Evolutionary conservation across 148 eudicot species (phyloP).

Genomic region (Vaccinium vitisidaea): DNA sequence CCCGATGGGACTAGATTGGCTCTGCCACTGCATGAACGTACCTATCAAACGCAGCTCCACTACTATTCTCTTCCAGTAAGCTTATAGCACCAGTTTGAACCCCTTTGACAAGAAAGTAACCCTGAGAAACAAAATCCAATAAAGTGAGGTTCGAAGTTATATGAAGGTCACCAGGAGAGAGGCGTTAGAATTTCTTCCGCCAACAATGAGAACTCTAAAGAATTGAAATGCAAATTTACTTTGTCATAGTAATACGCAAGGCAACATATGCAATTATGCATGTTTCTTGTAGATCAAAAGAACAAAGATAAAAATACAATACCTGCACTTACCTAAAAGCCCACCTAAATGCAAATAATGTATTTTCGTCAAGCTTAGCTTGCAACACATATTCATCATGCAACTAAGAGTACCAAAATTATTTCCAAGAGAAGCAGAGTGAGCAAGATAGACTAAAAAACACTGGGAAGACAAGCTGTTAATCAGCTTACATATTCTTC

Average conservation of each 20-base stretch:
- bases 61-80: constrained; percentile 8
- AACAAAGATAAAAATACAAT: no score
- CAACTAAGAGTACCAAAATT: background rate
- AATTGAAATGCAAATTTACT: background rate
- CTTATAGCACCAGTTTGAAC: constrained; percentile 24
- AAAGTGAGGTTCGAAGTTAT: background rate
- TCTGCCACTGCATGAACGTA: background rate
- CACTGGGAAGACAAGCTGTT: background rate
- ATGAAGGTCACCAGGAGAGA: background rate
- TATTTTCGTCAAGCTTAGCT: background rate
- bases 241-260: background rate
- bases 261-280: background rate
- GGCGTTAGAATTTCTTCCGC: background rate
- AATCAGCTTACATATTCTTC: constrained; percentile 12
- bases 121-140: constrained; percentile 9
- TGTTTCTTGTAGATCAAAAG: background rate
- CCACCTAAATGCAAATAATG: background rate
- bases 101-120: constrained; percentile 26
- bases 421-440: background rate
- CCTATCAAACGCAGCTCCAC: constrained; percentile 13
- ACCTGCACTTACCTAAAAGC: background rate
- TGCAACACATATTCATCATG: background rate
- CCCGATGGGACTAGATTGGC: no score
- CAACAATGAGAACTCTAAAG: background rate
- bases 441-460: background rate